A percentile compares a stretch with the other conserved stretches of the same genome.
These are phyloP conservation scores for Citrus trifoliata DNA, from an alignment of 345 rosid genomes.

Conservation along the genomic window DNA sequence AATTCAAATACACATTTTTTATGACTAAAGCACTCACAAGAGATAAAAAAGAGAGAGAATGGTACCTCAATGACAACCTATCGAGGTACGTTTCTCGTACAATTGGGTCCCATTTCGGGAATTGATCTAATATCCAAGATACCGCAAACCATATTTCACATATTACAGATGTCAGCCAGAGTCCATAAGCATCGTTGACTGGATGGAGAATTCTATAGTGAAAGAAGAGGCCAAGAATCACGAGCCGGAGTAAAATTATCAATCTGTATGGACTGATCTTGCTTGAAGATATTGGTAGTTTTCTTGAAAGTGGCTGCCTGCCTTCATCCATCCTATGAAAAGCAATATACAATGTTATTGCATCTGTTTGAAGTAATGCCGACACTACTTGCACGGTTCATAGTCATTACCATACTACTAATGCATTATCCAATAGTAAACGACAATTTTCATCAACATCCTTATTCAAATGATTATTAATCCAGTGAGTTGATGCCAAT, in stretches of 20 bases:
- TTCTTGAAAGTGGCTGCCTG: slow-evolving; percentile 91
- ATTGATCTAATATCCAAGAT: slow-evolving; percentile 96
- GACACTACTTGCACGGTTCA: not conserved
- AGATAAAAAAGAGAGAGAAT: not conserved
- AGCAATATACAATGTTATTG: slow-evolving; percentile 6
- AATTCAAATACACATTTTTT: not conserved
- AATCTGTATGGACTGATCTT: slow-evolving; percentile 82
- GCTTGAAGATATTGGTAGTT: slow-evolving; percentile 76
- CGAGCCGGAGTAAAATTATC: slow-evolving; percentile 66
- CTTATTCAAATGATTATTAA: not conserved
- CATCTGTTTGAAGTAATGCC: not conserved
- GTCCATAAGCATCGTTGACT: slow-evolving; percentile 64
- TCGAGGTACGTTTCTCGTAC: slow-evolving; percentile 86
- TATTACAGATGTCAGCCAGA: slow-evolving; percentile 82
- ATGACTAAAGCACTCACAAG: not conserved
- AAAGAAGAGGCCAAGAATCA: slow-evolving; percentile 73
- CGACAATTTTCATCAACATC: not conserved
- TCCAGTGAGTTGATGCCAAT: not conserved
- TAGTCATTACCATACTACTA: not conserved
- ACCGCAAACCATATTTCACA: slow-evolving; percentile 95
- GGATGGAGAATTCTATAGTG: slow-evolving; percentile 91
- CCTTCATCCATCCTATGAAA: slow-evolving; percentile 89
- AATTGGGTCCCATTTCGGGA: slow-evolving; percentile 86
- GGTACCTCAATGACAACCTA: slow-evolving; percentile 62
- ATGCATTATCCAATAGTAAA: not conserved